Evolutionary conservation across 2,329 filamentous ascomycete genomes (phyloP).

Genomic region (Phaeosphaeriaceae sp.): DNA sequence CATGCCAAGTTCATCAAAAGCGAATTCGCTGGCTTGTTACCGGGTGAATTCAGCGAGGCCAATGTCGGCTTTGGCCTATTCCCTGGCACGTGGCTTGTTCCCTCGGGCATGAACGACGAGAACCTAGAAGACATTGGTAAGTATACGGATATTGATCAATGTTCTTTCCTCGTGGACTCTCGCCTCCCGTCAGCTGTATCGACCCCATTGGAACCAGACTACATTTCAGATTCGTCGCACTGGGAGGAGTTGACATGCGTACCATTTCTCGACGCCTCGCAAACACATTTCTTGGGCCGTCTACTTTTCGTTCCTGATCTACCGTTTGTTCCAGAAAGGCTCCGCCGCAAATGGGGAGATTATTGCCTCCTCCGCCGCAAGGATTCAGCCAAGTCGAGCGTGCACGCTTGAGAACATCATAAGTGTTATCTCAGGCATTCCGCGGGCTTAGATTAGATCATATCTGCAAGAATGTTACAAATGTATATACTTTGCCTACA

Average conservation of each 20-base stretch:
- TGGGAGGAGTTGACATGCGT: constrained; percentile 82
- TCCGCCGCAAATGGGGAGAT: constrained; percentile 80
- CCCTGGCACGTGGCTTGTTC: constrained; percentile 82
- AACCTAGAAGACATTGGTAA: constrained; percentile 88
- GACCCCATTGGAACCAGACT: constrained; percentile 79
- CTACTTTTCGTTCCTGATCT: constrained; percentile 82
- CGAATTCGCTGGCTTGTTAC: constrained; percentile 86
- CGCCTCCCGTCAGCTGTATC: constrained; percentile 68
- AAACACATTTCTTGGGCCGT: constrained; percentile 76
- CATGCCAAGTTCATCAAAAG: constrained; percentile 89
- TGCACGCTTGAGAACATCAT: not conserved
- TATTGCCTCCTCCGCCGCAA: constrained; percentile 80
- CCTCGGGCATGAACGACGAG: constrained; percentile 87
- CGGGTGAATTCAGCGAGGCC: constrained; percentile 86
- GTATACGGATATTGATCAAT: constrained; percentile 78
- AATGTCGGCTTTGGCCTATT: constrained; percentile 73
- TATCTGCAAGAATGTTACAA: too few species aligned
- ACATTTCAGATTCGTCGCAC: constrained; percentile 72
- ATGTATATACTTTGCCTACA: too few species aligned
- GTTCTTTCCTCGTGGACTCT: constrained; percentile 87
- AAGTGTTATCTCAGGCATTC: too few species aligned
- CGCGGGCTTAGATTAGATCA: too few species aligned
- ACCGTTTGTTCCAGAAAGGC: constrained; percentile 71
- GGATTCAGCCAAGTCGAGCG: not conserved
- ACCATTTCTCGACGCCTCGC: constrained; percentile 79